Base-by-base conservation (phyloP, 495 filamentous ascomycete species). In the Hyaloscypha bicolor region DNA sequence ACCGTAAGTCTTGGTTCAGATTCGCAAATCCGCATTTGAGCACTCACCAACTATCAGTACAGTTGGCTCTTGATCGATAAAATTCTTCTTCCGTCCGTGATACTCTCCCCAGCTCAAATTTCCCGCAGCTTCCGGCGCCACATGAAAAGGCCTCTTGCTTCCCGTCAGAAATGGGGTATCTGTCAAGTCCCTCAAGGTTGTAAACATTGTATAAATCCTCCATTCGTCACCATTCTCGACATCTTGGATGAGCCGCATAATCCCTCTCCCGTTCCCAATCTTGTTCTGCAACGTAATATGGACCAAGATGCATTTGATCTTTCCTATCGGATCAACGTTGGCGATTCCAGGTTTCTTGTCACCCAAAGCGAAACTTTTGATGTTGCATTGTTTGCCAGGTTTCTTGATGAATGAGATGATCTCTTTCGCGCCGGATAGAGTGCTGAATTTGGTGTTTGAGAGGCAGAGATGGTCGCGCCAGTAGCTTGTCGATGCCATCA, bases 11-110 rank as follows among this genome's bases (percentile, higher is more conserved):
- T 8, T 37, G 12, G 35, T 12, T 37, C 12, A 37, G 25, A 37
- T 37, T 37, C 35, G 35, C 8, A 37, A 37, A 6, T 3, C 12
- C 6, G 35, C 8, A 37, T 32, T 63, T 25, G 25, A 25, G 25
- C 62, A 73, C 77, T 64, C 79, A 70, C 87, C 85, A 65, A 90
- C 75, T 30, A 90, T 79, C 11, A 90, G 67, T 1, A 86, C 85
- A 2, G 76, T 79, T 0, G 88, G 86, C 57, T 87, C 85, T 51
- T 81, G 77, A 31, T 73, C 70, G 52, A 79, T 48, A 56, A 86
- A 86, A 52, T 87, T 81, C 52, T 78, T 72, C 62, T 29, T 6
- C 16, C 51, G 19, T n/a, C 5, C 9, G 1, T 16, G 9, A 11
- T n/a, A 14, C 9, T n/a, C 22, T 14, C 6, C 6, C 51, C 51